Evolutionary conservation across 495 filamentous ascomycete genomes (phyloP), one percentile per base, ranked within the genome.

Genomic region (Penicillium taxi): DNA sequence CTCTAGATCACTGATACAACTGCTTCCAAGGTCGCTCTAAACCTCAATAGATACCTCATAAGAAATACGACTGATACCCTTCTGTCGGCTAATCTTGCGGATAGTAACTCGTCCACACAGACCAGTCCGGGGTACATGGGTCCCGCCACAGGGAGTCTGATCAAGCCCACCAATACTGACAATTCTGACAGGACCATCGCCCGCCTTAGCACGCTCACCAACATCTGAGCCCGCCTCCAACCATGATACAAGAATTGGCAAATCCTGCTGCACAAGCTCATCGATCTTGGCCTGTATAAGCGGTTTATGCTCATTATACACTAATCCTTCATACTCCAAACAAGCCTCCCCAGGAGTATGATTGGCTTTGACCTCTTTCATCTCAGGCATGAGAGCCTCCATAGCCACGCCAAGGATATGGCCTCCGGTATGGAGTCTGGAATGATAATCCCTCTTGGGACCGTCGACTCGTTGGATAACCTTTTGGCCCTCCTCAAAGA

Each of bases 121-220:
- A 15, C 63, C 53, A 32, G 73, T 76, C 22, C 56, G 62, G 24
- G 59, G 51, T 6, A 82, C 74, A 62, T 82, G 77, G 26, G 78
- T 82, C 1, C 77, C 77, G 4, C 78, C 77, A 44, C 78, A 82
- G 3, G 77, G 77, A 55, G 75, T 77, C 14, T 61, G 63, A 57
- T 76, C 77, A 12, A 72, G 59, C 8, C 75, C 77, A 17, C 68
- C 68, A 41, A 80, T 74, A 42, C 69, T 70, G 9, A 77, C 77
- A 26, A 70, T 52, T 17, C 67, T 52, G 16, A 47, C 42, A 19
- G 45, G 43, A 24, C 52, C 45, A 35, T 50, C 52, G 4, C 37
- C 34, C n/a, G 58, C 66, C 45, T 59, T 70, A 42, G 70, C 69
- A n/a, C 57, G 60, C 12, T 58, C 55, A 5, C 64, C 55, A 44